Evolutionary conservation across 2,329 filamentous ascomycete genomes (phyloP).

Genomic region (Trichophyton rubrum): DNA sequence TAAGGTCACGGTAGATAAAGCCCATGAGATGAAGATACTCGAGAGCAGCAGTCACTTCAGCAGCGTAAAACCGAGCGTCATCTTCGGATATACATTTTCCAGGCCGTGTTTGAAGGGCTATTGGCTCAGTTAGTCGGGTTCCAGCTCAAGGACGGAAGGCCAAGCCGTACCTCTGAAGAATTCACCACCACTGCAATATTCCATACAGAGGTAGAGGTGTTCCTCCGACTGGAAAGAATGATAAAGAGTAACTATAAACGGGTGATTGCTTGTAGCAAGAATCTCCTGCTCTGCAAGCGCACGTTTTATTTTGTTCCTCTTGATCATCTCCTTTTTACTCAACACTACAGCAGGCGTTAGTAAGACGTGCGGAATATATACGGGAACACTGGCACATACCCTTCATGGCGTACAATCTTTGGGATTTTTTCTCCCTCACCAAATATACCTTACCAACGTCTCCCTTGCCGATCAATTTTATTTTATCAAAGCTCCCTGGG

Average conservation of each 20-base stretch:
- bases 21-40: conserved; percentile 98
- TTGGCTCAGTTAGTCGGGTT: conserved; percentile 7
- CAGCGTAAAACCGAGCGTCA: conserved; percentile 91
- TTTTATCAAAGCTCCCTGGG: conserved; percentile 95
- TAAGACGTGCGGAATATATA: not conserved
- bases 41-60: conserved; percentile 88
- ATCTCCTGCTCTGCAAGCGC: conserved; percentile 97
- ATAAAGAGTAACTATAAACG: conserved; percentile 96
- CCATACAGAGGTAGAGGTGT: conserved; percentile 98
- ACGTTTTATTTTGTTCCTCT: conserved; percentile 99
- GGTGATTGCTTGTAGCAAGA: conserved; percentile 93
- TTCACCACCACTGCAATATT: conserved; percentile 97
- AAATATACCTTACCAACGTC: conserved; percentile 98
- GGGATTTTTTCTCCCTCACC: conserved; percentile 95
- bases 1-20: conserved; percentile 96
- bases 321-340: conserved; percentile 99
- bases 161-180: conserved; percentile 61
- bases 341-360: conserved; percentile 51
- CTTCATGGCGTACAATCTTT: conserved; percentile 94
- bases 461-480: conserved; percentile 97
- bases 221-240: conserved; percentile 99
- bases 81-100: conserved; percentile 97
- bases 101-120: conserved; percentile 81
- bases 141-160: conserved; percentile 2
- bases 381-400: conserved; percentile 42